Evolutionary conservation across 441 rosid genomes (phyloP).

Genomic region (Bocquillonia castaneifolia): DNA sequence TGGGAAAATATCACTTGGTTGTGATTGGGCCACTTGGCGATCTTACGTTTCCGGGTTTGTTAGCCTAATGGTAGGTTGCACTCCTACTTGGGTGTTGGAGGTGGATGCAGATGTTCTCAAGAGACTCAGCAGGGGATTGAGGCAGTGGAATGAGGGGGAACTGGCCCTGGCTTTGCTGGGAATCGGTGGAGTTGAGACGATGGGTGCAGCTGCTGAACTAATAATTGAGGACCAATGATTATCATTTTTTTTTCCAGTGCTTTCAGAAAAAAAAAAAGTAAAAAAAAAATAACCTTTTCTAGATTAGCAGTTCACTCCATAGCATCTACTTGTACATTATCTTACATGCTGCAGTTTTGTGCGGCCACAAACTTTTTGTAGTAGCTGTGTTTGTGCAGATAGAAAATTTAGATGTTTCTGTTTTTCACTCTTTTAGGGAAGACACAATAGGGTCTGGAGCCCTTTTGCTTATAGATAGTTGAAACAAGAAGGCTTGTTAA

Average conservation of each 20-base stretch:
- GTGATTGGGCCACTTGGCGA: conserved; percentile 78
- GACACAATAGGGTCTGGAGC: no score
- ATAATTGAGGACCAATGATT: conserved; percentile 42
- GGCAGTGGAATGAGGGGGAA: conserved; percentile 85
- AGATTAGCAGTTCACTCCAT: conserved; percentile 7
- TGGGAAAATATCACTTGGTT: conserved; percentile 88
- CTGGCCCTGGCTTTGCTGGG: conserved; percentile 75
- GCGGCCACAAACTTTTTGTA: conserved; percentile 12
- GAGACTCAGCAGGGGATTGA: conserved; percentile 78
- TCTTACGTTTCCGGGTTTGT: conserved; percentile 82
- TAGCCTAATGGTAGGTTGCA: conserved; percentile 67
- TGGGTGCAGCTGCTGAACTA: conserved; percentile 76
- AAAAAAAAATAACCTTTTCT: neutral
- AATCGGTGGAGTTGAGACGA: conserved; percentile 61
- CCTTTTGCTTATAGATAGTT: neutral
- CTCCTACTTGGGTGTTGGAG: conserved; percentile 79
- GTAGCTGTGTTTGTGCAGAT: conserved; percentile 8
- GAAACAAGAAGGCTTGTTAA: neutral
- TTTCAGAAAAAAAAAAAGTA: no score
- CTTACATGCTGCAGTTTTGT: conserved; percentile 2
- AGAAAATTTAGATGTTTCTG: neutral
- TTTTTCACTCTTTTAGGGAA: neutral
- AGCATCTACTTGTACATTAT: conserved; percentile 13
- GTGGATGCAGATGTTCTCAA: conserved; percentile 65
- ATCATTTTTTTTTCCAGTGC: neutral